Evolutionary conservation across 1,139 yeast genomes (phyloP).

Genomic region (Candida pseudocylindracea): DNA sequence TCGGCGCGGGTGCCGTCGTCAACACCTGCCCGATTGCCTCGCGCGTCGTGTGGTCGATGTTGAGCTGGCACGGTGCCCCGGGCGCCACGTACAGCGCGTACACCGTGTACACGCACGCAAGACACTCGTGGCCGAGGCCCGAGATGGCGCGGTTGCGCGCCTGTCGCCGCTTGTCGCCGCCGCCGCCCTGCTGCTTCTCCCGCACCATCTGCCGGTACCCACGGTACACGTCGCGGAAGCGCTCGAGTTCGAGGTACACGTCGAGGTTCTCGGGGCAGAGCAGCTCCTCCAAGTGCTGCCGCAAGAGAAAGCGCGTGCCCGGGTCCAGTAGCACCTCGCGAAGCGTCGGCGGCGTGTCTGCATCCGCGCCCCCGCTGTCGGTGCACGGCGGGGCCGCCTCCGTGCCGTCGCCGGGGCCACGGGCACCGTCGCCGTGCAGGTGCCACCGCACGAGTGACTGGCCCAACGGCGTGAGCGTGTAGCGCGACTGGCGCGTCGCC

Average conservation of each 20-base stretch:
- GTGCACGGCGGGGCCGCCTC: too few species aligned
- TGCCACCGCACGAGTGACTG: neutral
- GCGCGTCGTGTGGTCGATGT: constrained; percentile 39
- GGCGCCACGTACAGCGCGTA: constrained; percentile 45
- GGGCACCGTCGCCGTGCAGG: neutral
- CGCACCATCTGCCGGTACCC: constrained; percentile 2
- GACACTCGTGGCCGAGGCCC: too few species aligned
- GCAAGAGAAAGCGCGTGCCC: constrained; percentile 50
- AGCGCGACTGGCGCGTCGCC: constrained; percentile 6
- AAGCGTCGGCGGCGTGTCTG: constrained; percentile 7
- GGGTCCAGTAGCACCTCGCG: constrained; percentile 46
- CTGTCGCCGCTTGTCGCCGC: constrained; percentile 21
- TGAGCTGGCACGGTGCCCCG: constrained; percentile 52
- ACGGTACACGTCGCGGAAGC: constrained; percentile 7
- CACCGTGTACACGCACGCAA: constrained; percentile 33
- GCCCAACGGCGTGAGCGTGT: constrained; percentile 1
- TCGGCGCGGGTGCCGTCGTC: neutral
- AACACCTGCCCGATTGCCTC: constrained; percentile 22
- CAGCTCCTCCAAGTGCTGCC: constrained; percentile 35
- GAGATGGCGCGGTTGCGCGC: neutral
- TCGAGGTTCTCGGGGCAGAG: constrained; percentile 59
- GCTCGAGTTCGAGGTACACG: constrained; percentile 37
- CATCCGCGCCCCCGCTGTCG: neutral
- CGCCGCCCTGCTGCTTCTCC: constrained; percentile 2
- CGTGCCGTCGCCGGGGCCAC: too few species aligned